Evolutionary conservation across 2,329 filamentous ascomycete species (phyloP).

Genomic region (Cryphonectria carpinicola): DNA sequence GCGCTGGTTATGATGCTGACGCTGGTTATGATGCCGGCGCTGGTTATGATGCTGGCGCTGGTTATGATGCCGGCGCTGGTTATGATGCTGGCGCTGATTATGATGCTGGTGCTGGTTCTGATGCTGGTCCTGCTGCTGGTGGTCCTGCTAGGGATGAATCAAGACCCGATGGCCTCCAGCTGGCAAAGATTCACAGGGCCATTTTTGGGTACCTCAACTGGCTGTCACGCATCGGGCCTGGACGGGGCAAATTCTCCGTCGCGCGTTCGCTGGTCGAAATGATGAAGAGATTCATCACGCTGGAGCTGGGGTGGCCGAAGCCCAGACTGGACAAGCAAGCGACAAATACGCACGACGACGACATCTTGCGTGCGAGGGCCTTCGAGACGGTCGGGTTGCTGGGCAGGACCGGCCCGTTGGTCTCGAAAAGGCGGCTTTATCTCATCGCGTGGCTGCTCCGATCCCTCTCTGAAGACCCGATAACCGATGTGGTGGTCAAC

Average conservation of each 20-base stretch:
- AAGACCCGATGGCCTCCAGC: conserved; percentile 67
- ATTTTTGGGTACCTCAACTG: conserved; percentile 88
- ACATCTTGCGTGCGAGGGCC: conserved; percentile 74
- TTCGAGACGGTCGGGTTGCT: conserved; percentile 92
- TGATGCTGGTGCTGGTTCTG: background rate
- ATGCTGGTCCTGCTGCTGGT: conserved; percentile 32
- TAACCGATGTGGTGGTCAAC: conserved; percentile 76
- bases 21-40: too few species aligned
- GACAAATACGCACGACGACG: conserved; percentile 55
- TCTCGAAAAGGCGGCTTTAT: conserved; percentile 57
- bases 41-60: too few species aligned
- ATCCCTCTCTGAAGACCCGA: conserved; percentile 79
- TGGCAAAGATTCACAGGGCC: conserved; percentile 77
- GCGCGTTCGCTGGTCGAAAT: conserved; percentile 70
- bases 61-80: too few species aligned
- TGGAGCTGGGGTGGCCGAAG: conserved; percentile 82
- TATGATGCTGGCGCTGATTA: too few species aligned
- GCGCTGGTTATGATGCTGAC: too few species aligned
- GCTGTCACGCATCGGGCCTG: conserved; percentile 74
- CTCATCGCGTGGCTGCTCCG: conserved; percentile 77
- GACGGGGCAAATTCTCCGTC: conserved; percentile 63
- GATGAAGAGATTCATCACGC: conserved; percentile 70
- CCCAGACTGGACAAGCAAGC: conserved; percentile 37
- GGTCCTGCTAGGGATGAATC: conserved; percentile 29
- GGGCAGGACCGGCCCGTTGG: conserved; percentile 65